A percentile compares a stretch with the other conserved stretches of the same genome.
Conservation (phyloP, 2,329 filamentous ascomycete genomes). For the Fusarium sublunatum region DNA sequence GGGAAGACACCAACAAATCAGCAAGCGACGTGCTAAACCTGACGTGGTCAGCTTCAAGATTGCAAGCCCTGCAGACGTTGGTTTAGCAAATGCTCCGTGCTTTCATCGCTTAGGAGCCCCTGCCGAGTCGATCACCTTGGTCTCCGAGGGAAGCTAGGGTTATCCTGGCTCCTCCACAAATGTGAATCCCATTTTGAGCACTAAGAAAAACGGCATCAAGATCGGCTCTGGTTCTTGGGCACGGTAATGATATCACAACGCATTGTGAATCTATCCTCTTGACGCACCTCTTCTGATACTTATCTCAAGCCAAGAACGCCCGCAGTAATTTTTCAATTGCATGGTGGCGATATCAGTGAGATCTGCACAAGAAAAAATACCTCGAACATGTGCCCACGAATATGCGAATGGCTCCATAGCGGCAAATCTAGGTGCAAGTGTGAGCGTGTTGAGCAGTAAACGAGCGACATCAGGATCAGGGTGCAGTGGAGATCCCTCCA, state of each 20-base stretch:
- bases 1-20: background rate
- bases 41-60: constrained; percentile 21
- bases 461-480: constrained; percentile 36
- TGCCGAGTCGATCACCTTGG: constrained; percentile 43
- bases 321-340: constrained; percentile 12
- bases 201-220: constrained; percentile 41
- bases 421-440: constrained; percentile 38
- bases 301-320: constrained; percentile 15
- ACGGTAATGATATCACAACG: constrained; percentile 30
- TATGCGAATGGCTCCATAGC: constrained; percentile 39
- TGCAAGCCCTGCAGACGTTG: constrained; percentile 35
- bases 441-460: constrained; percentile 37
- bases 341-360: constrained; percentile 31
- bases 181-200: constrained; percentile 35
- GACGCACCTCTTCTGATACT: constrained; percentile 8
- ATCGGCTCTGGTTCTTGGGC: constrained; percentile 38
- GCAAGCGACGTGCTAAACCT: constrained; percentile 7
- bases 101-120: constrained; percentile 38
- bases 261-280: constrained; percentile 19
- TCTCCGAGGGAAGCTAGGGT: constrained; percentile 42
- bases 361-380: constrained; percentile 33
- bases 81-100: constrained; percentile 48
- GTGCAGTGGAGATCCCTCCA: constrained; percentile 39
- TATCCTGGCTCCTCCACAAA: constrained; percentile 48
- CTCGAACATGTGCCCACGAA: constrained; percentile 36